Conservation (phyloP, 768 basidiomycete species). For the Amanita phalloides region DNA sequence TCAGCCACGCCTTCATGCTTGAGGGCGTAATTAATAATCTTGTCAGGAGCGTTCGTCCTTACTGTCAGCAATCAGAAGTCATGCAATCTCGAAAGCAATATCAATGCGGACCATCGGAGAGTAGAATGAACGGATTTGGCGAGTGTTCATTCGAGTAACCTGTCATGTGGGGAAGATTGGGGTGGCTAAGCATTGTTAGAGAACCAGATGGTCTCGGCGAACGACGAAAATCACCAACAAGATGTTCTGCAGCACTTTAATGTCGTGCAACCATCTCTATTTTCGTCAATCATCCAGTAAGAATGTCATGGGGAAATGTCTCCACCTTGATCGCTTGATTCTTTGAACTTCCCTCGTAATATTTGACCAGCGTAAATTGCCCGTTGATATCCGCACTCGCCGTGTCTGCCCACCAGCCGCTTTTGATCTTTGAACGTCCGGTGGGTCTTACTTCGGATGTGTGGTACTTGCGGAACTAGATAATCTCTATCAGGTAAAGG, state of each 20-base stretch:
- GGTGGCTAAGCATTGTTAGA: background rate
- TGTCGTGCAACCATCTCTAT: constrained; percentile 39
- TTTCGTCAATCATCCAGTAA: background rate
- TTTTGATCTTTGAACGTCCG: constrained; percentile 23
- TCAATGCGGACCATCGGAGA: constrained; percentile 29
- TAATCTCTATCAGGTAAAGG: background rate
- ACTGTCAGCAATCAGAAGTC: constrained; percentile 16
- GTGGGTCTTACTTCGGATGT: constrained; percentile 34
- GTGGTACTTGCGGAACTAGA: constrained; percentile 38
- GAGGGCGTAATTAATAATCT: constrained; percentile 23
- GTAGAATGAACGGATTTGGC: constrained; percentile 38
- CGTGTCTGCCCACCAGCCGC: constrained; percentile 38
- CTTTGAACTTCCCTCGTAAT: constrained; percentile 27
- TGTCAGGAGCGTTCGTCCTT: constrained; percentile 30
- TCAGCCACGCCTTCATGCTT: constrained; percentile 24
- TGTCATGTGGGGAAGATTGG: constrained; percentile 39
- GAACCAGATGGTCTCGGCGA: background rate
- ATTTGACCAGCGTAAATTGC: constrained; percentile 28
- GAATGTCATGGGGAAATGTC: background rate
- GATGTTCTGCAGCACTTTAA: constrained; percentile 38
- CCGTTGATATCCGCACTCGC: constrained; percentile 30
- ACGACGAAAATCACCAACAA: constrained; percentile 22
- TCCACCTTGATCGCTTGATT: constrained; percentile 20
- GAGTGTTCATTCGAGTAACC: constrained; percentile 35
- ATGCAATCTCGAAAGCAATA: background rate